Evolutionary conservation across 148 eudicot species (phyloP).

Genomic region (Rhododendron henanense): DNA sequence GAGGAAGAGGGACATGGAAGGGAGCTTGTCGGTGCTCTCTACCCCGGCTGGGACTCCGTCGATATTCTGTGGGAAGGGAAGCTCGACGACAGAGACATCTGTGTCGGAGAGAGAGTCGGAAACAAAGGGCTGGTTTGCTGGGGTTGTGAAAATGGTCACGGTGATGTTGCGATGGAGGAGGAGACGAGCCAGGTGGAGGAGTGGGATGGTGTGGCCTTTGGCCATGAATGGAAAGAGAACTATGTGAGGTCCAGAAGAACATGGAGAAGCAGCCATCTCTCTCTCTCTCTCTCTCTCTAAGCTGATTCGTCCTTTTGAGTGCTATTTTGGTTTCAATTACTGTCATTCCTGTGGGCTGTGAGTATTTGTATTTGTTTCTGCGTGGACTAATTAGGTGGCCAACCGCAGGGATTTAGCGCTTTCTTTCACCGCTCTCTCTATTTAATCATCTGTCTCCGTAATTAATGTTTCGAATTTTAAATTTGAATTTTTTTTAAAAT

Average conservation of each 20-base stretch:
- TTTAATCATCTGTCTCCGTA: too few relatives aligned
- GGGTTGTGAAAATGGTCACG: slow-evolving; percentile 72
- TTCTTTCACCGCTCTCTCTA: too few relatives aligned
- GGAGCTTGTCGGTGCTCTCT: slow-evolving; percentile 72
- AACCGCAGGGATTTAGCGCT: too few relatives aligned
- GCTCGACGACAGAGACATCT: slow-evolving; percentile 24
- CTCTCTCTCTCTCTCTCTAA: neutral
- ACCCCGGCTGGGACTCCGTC: slow-evolving; percentile 29
- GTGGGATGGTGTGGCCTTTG: slow-evolving; percentile 79
- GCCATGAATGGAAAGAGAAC: slow-evolving; percentile 77
- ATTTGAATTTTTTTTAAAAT: too few relatives aligned
- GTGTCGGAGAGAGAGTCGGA: slow-evolving; percentile 26
- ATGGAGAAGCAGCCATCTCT: neutral
- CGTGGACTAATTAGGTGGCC: neutral
- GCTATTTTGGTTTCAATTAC: neutral
- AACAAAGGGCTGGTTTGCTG: slow-evolving; percentile 52
- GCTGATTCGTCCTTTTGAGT: neutral
- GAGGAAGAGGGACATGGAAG: slow-evolving; percentile 50
- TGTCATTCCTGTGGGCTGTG: neutral
- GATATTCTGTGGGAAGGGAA: slow-evolving; percentile 41
- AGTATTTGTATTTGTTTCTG: neutral
- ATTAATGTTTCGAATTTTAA: too few relatives aligned
- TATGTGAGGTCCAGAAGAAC: neutral
- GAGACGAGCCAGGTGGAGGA: slow-evolving; percentile 58
- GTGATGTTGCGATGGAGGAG: slow-evolving; percentile 39